A percentile compares a stretch with the other conserved stretches of the same genome.
phyloP scores from a whole-genome alignment of 1,139 yeast genomes.

The Magnusiomyces tetraspermus region DNA sequence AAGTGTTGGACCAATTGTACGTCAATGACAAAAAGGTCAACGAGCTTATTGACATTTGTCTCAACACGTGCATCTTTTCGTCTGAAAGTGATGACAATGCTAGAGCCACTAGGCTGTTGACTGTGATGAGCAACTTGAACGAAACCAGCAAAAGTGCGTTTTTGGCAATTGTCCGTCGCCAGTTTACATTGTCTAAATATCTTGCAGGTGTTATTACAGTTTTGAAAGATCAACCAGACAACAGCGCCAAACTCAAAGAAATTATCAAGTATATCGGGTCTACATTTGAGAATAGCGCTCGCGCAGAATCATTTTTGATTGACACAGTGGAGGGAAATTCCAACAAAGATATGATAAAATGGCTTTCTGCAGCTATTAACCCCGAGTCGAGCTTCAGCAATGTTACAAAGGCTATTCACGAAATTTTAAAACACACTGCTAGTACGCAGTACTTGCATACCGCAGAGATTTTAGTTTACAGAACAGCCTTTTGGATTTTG shows the following conservation, averaged over 20 bases:
- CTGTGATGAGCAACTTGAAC: conserved; percentile 40
- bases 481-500: conserved; percentile 53
- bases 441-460: conserved; percentile 6
- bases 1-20: conserved; percentile 56
- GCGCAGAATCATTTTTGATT: conserved; percentile 30
- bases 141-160: conserved; percentile 56
- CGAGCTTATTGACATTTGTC: conserved; percentile 51
- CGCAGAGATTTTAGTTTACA: conserved; percentile 47
- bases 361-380: conserved; percentile 30
- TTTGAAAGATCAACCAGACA: conserved; percentile 22
- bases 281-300: conserved; percentile 41
- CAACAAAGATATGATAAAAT: not conserved
- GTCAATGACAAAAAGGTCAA: conserved; percentile 66
- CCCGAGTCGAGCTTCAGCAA: conserved; percentile 54
- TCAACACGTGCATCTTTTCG: conserved; percentile 57
- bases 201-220: conserved; percentile 30
- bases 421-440: conserved; percentile 31
- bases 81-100: conserved; percentile 38
- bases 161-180: conserved; percentile 59
- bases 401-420: conserved; percentile 52
- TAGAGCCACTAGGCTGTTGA: conserved; percentile 48
- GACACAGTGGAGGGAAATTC: conserved; percentile 6
- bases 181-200: conserved; percentile 38
- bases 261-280: conserved; percentile 55
- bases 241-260: conserved; percentile 31